Base-by-base conservation (phyloP, 352 stramenopile species). In the Phytophthora citrophthora region DNA sequence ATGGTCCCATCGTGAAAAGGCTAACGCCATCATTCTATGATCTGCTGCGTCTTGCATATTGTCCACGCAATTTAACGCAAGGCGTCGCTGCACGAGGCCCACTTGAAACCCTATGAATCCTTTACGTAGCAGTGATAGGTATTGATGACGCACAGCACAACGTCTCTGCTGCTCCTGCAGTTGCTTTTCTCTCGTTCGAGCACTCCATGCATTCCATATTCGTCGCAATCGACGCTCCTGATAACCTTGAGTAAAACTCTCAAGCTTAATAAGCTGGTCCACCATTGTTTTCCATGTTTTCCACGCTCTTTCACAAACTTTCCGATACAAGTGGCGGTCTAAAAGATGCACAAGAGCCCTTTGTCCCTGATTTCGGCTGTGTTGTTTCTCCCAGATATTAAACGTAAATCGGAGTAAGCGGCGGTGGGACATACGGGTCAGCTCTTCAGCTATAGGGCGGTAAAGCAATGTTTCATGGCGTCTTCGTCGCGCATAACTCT, bases 161-260 rank as follows among this genome's bases (percentile, higher is more conserved):
- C 72, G 64, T 4, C 72, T 64, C 36, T 64, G 48, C 26, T 59
- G 59, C 26, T 80, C 72, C 27, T 41, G 54, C 3, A 23, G 46
- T 29, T 57, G 48, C 24, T 70, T 64, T 45, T 72, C 36, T 41
- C 27, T 43, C 3, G 68, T 60, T 23, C 40, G 32, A 29, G 41
- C 27, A 26, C 54, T 63, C 72, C 72, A 80, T 3, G 41, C 52
- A 13, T 43, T 13, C 68, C 72, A 80, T 27, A 72, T 40, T n/a
- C 20, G 26, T 34, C 52, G 49, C 11, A 77, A 13, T 39, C 29
- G 43, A 1, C 61, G 55, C 13, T 60, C 59, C 5, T 68, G 34
- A 16, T 50, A 60, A 36, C 12, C 11, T 26, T 38, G 58, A 16
- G 61, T 44, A 29, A 68, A 61, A 41, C n/a, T 38, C 4, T 64